Base-by-base conservation (phyloP, 2,329 filamentous ascomycete genomes). In the Alternaria gaisen region DNA sequence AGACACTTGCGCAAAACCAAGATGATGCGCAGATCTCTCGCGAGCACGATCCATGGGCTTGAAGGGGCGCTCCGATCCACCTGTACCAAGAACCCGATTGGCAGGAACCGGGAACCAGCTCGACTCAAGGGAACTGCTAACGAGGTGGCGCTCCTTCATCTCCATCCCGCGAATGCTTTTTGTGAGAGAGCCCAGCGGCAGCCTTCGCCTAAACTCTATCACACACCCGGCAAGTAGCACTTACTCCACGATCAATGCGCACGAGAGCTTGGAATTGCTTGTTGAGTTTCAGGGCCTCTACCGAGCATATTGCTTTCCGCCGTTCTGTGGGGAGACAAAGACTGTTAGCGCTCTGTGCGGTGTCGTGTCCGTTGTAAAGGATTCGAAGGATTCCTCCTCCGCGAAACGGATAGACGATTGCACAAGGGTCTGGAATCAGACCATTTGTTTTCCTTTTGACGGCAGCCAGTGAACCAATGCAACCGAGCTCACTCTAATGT, bases 11-110 rank as follows among this genome's bases (percentile, higher is more conserved):
- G 44, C 58, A 36, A 48, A 51, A 58, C 58, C 56, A 56, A 63
- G 50, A 64, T 58, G 56, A 53, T 65, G 56, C 51, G 63, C 56
- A 59, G 63, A 68, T 68, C 64, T 42, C 54, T 61, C 46, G 32
- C 34, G 36, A 57, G 32, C 51, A 54, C 47, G 56, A 58, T 54
- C 60, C 56, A 52, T 52, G 58, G 53, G 56, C 60, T 60, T 53
- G 52, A 59, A 48, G 50, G 47, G 56, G 56, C 56, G 56, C 57
- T 28, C 48, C 32, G 60, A 60, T 64, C 60, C 60, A 58, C 56
- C 22, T 41, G 34, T 11, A 55, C 36, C 41, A 47, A 28, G 22
- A 32, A 48, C 48, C 56, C 60, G 56, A 65, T 63, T 63, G 63
- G 60, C 52, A 58, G 41, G 56, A 30, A 26, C 12, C 32, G 22